A percentile compares a stretch with the other conserved stretches of the same genome.
These are phyloP conservation scores for Suillus fuscotomentosus DNA, from an alignment of 768 basidiomycete genomes.

Conservation along the genomic window DNA sequence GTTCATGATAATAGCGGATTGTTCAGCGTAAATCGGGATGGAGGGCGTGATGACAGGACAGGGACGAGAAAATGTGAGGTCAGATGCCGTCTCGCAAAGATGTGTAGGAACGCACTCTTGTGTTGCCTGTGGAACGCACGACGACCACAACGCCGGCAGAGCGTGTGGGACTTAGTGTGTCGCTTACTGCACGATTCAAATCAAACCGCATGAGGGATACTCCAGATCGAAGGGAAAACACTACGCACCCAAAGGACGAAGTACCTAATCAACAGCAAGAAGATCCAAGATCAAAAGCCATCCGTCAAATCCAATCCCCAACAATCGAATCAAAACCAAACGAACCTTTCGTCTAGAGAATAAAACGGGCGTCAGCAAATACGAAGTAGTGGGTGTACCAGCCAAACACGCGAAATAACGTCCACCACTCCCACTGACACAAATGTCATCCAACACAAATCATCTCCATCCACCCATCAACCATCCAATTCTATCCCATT, in stretches of 20 bases:
- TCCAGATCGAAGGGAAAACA: background rate
- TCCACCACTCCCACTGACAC: background rate
- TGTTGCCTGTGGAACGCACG: slow-evolving; percentile 98
- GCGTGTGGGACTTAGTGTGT: slow-evolving; percentile 95
- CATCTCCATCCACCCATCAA: slow-evolving; percentile 33
- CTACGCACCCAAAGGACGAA: slow-evolving; percentile 89
- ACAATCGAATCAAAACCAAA: slow-evolving; percentile 16
- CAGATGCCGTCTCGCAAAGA: background rate
- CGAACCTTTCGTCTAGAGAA: slow-evolving; percentile 80
- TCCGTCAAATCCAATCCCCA: slow-evolving; percentile 9
- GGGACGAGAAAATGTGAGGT: background rate
- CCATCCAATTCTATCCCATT: slow-evolving; percentile 19
- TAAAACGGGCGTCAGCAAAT: slow-evolving; percentile 19
- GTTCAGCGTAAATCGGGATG: background rate
- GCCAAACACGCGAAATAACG: background rate
- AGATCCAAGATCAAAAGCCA: slow-evolving; percentile 7
- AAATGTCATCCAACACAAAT: slow-evolving; percentile 34
- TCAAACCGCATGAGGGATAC: background rate
- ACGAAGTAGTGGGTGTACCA: background rate
- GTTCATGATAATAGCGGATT: slow-evolving; percentile 3
- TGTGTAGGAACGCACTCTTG: slow-evolving; percentile 65
- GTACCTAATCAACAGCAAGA: slow-evolving; percentile 61
- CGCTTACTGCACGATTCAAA: slow-evolving; percentile 66
- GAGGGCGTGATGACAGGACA: background rate
- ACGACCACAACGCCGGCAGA: slow-evolving; percentile 96